Conservation (phyloP, 169 alveolate genomes). For the Perkinsus olseni region DNA sequence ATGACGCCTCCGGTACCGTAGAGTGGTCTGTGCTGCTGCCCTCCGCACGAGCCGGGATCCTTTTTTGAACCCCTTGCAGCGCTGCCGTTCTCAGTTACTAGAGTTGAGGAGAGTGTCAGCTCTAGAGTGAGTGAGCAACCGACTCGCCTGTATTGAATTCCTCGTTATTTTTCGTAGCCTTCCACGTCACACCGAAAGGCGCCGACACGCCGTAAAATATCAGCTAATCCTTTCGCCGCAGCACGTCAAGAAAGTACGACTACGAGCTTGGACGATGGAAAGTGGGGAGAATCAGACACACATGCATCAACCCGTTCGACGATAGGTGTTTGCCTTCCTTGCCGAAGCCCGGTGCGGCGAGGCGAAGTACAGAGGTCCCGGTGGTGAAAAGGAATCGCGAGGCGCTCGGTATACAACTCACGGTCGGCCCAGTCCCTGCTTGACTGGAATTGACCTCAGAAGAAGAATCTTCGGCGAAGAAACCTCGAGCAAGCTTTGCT, state of each 20-base stretch:
- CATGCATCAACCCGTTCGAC: not conserved
- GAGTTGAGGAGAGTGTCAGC: not conserved
- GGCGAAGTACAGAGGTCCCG: no score
- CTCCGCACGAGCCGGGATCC: no score
- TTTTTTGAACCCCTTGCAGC: no score
- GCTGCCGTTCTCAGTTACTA: not conserved
- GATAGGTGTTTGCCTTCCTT: not conserved
- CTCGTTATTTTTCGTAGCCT: no score
- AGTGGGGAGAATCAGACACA: not conserved
- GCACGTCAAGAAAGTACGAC: not conserved
- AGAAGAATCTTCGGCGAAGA: not conserved
- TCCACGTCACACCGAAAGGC: not conserved
- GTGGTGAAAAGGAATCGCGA: no score
- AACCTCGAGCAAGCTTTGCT: not conserved
- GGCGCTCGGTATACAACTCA: not conserved
- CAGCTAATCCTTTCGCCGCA: not conserved
- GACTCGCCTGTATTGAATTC: no score
- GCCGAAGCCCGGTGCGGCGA: no score
- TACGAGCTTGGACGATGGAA: not conserved
- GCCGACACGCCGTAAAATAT: not conserved
- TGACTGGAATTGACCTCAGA: not conserved
- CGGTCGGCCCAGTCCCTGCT: not conserved
- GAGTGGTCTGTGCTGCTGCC: no score
- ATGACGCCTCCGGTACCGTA: not conserved
- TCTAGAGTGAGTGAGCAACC: not conserved